Evolutionary conservation across 768 basidiomycete species (phyloP), one percentile per base, ranked within the genome.

Genomic region (Russula foetens): DNA sequence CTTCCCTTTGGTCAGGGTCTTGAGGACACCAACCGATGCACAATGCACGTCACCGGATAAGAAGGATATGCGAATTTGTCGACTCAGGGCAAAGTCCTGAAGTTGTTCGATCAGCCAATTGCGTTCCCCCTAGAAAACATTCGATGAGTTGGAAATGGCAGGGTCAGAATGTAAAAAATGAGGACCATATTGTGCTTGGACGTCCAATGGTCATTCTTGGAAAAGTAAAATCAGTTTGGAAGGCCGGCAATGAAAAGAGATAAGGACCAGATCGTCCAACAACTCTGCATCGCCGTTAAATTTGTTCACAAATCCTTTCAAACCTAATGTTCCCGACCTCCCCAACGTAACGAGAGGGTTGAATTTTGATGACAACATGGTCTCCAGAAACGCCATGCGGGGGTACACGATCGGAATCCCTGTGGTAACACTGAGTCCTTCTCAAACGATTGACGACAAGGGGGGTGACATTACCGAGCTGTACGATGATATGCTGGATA

Each of bases 31-130:
- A 0, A 94, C 90, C 1, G 92, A 88, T 0, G 90, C 90, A 66
- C 90, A 90, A 69, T 98, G 96, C 17, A 98, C 96, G 70, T 99
- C 95, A 4, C 97, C 97, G 0, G 87, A 87, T 15, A 98, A 68
- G 72, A 95, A 94, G 0, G 86, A 81, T 19, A 99, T 78, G 28
- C 97, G 83, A 33, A 88, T 71, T 28, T 79, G 77, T 71, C 82
- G 84, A 49, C 73, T 71, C 46, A 74, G 71, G 0, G 94, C 88
- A 63, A 91, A 77, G 23, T 78, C 75, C 71, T 98, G 96, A 64
- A 91, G 77, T 69, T 86, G 81, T 63, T 84, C 78, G 47, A 98
- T 81, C 24, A 98, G 76, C 85, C 84, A 86, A 71, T 98, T 98
- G 56, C 96, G 86, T 73, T 98, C 97, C 74, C 79, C 79, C 88